Conservation (phyloP, 2,329 filamentous ascomycete genomes). For the Sarocladium kiliense region DNA sequence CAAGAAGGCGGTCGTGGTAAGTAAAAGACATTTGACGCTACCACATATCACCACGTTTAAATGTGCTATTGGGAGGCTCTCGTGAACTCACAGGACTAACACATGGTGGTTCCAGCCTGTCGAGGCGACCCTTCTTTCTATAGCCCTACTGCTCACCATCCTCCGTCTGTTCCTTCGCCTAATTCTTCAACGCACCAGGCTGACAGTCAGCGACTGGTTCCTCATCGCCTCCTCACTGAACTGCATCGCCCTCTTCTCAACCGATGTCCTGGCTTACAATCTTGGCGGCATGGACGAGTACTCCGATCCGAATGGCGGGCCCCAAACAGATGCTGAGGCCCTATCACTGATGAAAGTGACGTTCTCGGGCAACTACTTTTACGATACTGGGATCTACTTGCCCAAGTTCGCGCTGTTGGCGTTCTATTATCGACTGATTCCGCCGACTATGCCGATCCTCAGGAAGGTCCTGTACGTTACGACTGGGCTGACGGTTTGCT, state of each 20-base stretch:
- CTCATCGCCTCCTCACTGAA: conserved; percentile 20
- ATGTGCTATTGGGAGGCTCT: no score
- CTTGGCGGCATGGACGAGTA: conserved; percentile 22
- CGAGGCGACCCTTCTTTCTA: conserved; percentile 19
- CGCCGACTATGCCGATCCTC: conserved; percentile 18
- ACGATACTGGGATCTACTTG: conserved; percentile 24
- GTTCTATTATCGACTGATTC: conserved; percentile 23
- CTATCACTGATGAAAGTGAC: conserved; percentile 21
- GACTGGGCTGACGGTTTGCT: conserved; percentile 17
- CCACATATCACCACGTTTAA: no score
- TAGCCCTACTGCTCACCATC: conserved; percentile 17
- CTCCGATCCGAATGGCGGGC: background rate
- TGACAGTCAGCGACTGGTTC: conserved; percentile 25
- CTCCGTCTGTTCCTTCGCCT: conserved; percentile 20
- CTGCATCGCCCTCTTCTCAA: conserved; percentile 20
- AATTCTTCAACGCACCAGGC: conserved; percentile 17
- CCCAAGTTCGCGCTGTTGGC: conserved; percentile 23
- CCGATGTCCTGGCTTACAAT: conserved; percentile 21
- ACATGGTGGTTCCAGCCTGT: no score
- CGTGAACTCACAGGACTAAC: no score
- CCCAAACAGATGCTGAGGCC: conserved; percentile 12
- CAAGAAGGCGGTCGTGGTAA: conserved; percentile 8
- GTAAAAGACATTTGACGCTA: background rate
- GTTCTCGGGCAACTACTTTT: conserved; percentile 26
- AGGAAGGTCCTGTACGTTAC: conserved; percentile 18